These are phyloP conservation scores for Colletotrichum kahawae DNA, from an alignment of 2,329 filamentous ascomycete species.

Conservation along the genomic window DNA sequence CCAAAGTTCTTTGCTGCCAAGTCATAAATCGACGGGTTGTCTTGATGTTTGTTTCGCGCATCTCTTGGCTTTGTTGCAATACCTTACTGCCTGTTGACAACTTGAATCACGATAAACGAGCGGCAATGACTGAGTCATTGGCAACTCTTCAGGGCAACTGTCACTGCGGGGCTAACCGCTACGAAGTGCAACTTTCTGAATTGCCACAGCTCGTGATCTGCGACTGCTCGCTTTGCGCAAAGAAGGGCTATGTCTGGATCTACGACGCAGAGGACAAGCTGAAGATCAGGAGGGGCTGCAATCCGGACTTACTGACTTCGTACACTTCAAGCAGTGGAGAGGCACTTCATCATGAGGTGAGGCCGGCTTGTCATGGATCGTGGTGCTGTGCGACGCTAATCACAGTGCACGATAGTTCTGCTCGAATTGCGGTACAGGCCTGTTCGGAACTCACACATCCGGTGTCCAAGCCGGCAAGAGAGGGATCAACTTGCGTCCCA, in stretches of 20 bases:
- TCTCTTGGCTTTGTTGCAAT: neutral
- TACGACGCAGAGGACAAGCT: constrained; percentile 3
- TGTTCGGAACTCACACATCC: constrained; percentile 27
- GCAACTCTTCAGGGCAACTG: constrained; percentile 28
- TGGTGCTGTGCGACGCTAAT: neutral
- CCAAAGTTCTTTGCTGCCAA: neutral
- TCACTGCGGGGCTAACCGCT: constrained; percentile 34
- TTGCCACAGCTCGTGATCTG: constrained; percentile 21
- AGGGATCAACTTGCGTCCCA: constrained; percentile 26
- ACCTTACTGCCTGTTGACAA: neutral
- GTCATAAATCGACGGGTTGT: neutral
- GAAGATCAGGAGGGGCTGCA: constrained; percentile 17
- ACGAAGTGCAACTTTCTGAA: constrained; percentile 20
- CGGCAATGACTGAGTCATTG: neutral
- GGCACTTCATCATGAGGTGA: constrained; percentile 22
- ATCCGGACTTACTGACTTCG: neutral
- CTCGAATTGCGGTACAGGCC: constrained; percentile 28
- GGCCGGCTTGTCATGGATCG: neutral
- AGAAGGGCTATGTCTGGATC: constrained; percentile 34
- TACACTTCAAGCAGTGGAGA: neutral
- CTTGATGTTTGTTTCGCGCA: neutral
- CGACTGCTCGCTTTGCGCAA: constrained; percentile 29
- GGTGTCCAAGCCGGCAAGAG: constrained; percentile 26
- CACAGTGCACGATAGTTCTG: constrained; percentile 28
- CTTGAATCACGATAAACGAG: neutral